These are phyloP conservation scores for Nakataea oryzae DNA, from an alignment of 2,329 filamentous ascomycete species.

Conservation along the genomic window DNA sequence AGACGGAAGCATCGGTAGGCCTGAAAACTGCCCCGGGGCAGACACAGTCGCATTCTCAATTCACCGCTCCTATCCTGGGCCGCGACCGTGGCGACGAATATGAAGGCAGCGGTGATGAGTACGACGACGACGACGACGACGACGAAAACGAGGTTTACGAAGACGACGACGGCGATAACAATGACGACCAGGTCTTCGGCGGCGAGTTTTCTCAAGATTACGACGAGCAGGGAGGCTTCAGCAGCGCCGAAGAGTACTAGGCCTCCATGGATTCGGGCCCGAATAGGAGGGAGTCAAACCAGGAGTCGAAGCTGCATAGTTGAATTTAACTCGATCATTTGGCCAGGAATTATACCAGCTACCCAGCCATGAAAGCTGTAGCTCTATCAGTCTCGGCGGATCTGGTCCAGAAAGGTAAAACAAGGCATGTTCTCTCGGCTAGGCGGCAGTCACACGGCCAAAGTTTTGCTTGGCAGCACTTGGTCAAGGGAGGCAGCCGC, in stretches of 20 bases:
- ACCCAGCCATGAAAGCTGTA: too few relatives aligned
- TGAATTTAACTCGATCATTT: too few relatives aligned
- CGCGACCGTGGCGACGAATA: neutral
- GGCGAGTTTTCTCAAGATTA: neutral
- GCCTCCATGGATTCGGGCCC: too few relatives aligned
- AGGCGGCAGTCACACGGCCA: too few relatives aligned
- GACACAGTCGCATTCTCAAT: neutral
- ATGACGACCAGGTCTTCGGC: conserved; percentile 2
- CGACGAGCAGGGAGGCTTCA: conserved; percentile 2
- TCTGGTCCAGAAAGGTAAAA: too few relatives aligned
- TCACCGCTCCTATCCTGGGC: neutral
- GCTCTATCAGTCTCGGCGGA: too few relatives aligned
- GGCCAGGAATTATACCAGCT: too few relatives aligned
- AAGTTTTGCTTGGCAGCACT: too few relatives aligned
- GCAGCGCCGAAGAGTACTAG: conserved; percentile 2
- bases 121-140: conserved; percentile 3
- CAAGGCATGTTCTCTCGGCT: too few relatives aligned
- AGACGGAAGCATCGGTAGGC: neutral
- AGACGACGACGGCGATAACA: neutral
- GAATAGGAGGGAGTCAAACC: neutral
- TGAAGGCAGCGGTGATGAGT: neutral
- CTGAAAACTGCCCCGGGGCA: neutral
- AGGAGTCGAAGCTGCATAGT: too few relatives aligned
- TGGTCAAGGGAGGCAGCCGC: too few relatives aligned
- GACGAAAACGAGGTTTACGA: conserved; percentile 4